Conservation (phyloP, 2,329 filamentous ascomycete genomes). For the Xylaria sp. region DNA sequence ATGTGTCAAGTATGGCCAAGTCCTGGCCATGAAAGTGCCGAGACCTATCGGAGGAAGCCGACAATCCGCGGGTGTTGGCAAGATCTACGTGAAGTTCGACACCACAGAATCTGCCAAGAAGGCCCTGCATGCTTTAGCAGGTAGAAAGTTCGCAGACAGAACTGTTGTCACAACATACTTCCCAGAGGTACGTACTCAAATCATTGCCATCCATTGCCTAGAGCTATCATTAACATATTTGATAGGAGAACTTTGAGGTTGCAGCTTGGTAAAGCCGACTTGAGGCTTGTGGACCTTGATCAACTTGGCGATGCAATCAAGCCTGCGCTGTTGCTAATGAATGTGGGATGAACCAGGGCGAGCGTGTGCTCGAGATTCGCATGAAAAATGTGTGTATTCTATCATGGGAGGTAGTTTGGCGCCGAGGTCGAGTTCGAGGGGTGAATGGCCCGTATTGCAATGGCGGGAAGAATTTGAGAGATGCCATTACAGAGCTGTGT, state of each 20-base stretch:
- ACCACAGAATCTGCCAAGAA: slow-evolving; percentile 70
- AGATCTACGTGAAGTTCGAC: slow-evolving; percentile 96
- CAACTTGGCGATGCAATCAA: slow-evolving; percentile 11
- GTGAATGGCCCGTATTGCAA: slow-evolving; percentile 1
- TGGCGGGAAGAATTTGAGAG: neutral
- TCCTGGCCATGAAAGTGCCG: slow-evolving; percentile 88
- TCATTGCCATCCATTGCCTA: neutral
- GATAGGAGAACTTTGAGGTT: slow-evolving; percentile 87
- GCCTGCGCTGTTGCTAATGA: slow-evolving; percentile 1
- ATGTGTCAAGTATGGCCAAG: slow-evolving; percentile 80
- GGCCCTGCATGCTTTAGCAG: slow-evolving; percentile 83
- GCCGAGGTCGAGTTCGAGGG: neutral
- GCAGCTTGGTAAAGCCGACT: slow-evolving; percentile 64
- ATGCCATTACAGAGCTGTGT: neutral
- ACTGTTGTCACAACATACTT: slow-evolving; percentile 97
- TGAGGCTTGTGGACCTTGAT: neutral
- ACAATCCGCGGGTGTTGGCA: slow-evolving; percentile 84
- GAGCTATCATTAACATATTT: slow-evolving; percentile 30
- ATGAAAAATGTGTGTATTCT: slow-evolving; percentile 20
- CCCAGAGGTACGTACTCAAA: slow-evolving; percentile 61
- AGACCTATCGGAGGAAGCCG: slow-evolving; percentile 77
- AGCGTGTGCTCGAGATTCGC: slow-evolving; percentile 9
- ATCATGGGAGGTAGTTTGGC: slow-evolving; percentile 7
- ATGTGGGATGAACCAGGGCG: neutral
- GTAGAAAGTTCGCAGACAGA: slow-evolving; percentile 90